Evolutionary conservation across 169 alveolate species (phyloP).

Genomic region (Eimeria sp.): DNA sequence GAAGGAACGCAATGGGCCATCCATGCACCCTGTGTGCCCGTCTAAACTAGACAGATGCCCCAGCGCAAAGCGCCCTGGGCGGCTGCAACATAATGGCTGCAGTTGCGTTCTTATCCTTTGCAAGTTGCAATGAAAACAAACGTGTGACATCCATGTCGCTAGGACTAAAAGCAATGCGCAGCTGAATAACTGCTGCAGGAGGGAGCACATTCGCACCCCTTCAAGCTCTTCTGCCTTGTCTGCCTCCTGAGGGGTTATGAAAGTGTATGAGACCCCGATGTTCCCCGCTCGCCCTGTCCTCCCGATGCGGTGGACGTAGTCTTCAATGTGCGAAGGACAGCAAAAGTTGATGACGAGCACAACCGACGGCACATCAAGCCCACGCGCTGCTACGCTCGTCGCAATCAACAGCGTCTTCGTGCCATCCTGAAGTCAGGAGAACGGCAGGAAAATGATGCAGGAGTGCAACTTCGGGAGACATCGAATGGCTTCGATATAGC

Average conservation of each 20-base stretch:
- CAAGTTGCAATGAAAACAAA: neutral
- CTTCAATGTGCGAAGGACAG: constrained; percentile 99
- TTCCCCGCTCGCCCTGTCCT: constrained; percentile 99
- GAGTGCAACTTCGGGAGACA: neutral
- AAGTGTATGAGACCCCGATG: constrained; percentile 99
- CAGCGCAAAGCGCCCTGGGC: neutral
- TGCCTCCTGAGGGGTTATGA: constrained; percentile 96
- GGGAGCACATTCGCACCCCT: constrained; percentile 87
- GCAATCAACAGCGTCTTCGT: constrained; percentile 95
- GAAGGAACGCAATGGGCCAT: constrained; percentile 62
- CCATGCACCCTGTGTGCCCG: neutral
- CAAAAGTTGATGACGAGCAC: constrained; percentile 98
- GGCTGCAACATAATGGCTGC: neutral
- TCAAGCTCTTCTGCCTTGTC: constrained; percentile 97
- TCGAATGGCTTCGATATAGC: neutral
- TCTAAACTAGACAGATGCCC: neutral
- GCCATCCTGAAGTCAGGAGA: constrained; percentile 77
- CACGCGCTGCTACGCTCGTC: constrained; percentile 99
- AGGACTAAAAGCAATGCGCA: neutral
- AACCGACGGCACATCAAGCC: constrained; percentile 98
- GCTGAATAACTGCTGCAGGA: neutral
- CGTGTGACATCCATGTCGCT: neutral
- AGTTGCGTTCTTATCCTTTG: neutral
- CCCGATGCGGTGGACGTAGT: constrained; percentile 99
- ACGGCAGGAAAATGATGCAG: constrained; percentile 23